Evolutionary conservation across 495 filamentous ascomycete genomes (phyloP).

Genomic region (Hyphodiscus hymeniophilus): DNA sequence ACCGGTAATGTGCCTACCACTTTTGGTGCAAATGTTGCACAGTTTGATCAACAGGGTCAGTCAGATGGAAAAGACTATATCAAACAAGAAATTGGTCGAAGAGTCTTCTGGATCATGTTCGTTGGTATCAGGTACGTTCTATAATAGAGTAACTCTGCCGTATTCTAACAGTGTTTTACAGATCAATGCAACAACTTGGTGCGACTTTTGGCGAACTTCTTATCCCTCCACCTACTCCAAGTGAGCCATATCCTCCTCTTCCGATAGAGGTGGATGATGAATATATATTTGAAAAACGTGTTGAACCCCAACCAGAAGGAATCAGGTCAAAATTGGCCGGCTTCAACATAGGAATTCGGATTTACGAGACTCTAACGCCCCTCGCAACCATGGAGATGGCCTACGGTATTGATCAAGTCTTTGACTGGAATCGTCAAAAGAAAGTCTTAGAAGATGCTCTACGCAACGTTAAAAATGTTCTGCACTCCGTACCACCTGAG

Average conservation of each 20-base stretch:
- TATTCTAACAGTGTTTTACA: constrained; percentile 17
- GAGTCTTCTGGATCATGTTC: constrained; percentile 72
- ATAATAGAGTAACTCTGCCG: constrained; percentile 18
- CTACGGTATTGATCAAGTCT: constrained; percentile 59
- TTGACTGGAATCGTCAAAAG: constrained; percentile 68
- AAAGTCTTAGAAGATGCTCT: constrained; percentile 53
- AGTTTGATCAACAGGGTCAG: neutral
- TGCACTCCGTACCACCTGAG: constrained; percentile 52
- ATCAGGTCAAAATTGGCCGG: constrained; percentile 57
- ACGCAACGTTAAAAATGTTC: constrained; percentile 47
- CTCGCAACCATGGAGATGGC: constrained; percentile 63
- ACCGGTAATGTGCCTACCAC: constrained; percentile 4
- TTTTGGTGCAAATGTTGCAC: neutral
- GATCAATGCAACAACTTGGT: constrained; percentile 63
- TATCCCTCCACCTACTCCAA: constrained; percentile 62
- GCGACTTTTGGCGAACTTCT: constrained; percentile 52
- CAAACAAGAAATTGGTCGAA: constrained; percentile 66
- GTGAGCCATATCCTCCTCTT: constrained; percentile 70
- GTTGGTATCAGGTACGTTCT: constrained; percentile 43
- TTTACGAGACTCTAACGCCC: constrained; percentile 62
- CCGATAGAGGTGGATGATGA: constrained; percentile 75
- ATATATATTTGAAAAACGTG: constrained; percentile 55
- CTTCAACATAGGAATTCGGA: constrained; percentile 67
- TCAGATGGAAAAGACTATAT: constrained; percentile 48
- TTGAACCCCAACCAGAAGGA: constrained; percentile 53